phyloP scores from a whole-genome alignment of 495 filamentous ascomycete species.

The Penicillium tannophilum region DNA sequence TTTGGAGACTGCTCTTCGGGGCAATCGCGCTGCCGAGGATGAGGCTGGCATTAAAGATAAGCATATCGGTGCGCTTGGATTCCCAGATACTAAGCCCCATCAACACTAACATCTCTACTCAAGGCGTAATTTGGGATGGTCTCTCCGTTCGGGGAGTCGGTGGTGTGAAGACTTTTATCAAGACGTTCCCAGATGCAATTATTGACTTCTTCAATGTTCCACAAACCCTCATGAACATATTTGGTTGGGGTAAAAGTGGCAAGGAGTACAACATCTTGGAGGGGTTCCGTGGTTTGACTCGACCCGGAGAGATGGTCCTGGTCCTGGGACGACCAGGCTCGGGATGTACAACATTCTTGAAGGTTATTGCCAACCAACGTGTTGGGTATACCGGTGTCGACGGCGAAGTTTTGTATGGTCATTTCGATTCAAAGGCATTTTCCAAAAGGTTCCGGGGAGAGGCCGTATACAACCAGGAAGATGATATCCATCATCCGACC shows the following conservation, averaged over 20 bases:
- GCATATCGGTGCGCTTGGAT: conserved; percentile 55
- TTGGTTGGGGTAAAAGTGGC: conserved; percentile 62
- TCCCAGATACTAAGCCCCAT: background rate
- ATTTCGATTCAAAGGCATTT: conserved; percentile 61
- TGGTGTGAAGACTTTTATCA: conserved; percentile 73
- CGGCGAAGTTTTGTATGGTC: conserved; percentile 80
- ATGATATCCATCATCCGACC: conserved; percentile 79
- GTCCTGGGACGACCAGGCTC: conserved; percentile 85
- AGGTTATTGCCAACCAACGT: conserved; percentile 79
- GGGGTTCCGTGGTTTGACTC: conserved; percentile 59
- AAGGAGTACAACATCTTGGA: conserved; percentile 62
- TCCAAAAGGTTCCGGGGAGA: conserved; percentile 75
- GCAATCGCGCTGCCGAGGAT: conserved; percentile 66
- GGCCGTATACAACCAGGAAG: conserved; percentile 84
- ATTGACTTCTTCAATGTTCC: conserved; percentile 73
- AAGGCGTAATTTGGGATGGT: conserved; percentile 75
- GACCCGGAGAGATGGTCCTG: conserved; percentile 87
- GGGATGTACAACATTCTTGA: conserved; percentile 87
- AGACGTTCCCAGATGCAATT: conserved; percentile 82
- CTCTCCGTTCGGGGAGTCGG: conserved; percentile 78
- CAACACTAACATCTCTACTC: background rate
- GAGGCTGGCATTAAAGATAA: conserved; percentile 79
- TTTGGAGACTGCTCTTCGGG: conserved; percentile 67
- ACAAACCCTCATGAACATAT: conserved; percentile 57
- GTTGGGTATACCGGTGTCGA: conserved; percentile 75